phyloP scores from a whole-genome alignment of 106 monocot species.

The Phalaenopsis equestris region DNA sequence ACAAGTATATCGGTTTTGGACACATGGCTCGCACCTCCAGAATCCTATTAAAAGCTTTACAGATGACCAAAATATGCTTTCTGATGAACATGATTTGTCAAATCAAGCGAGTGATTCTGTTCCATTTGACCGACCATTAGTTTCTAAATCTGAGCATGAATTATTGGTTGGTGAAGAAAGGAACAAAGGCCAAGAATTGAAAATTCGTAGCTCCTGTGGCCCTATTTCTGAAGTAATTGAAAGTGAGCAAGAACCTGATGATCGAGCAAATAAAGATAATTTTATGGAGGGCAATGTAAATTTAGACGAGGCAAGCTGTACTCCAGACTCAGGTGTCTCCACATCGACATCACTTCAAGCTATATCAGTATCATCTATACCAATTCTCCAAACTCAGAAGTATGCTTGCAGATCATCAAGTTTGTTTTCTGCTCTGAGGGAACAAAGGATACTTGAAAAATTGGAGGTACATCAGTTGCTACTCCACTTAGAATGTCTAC shows the following conservation, averaged over 20 bases:
- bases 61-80: slow-evolving; percentile 19
- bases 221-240: background rate
- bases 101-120: slow-evolving; percentile 10
- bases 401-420: slow-evolving; percentile 19
- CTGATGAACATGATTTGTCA: background rate
- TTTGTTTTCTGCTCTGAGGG: slow-evolving; percentile 23
- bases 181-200: slow-evolving; percentile 1
- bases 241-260: background rate
- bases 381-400: slow-evolving; percentile 15
- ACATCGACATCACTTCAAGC: background rate
- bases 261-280: background rate
- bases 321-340: background rate
- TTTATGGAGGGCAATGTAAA: slow-evolving; percentile 8
- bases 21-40: slow-evolving; percentile 25
- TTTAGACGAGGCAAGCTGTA: background rate
- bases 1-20: slow-evolving; percentile 56
- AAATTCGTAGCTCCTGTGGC: slow-evolving; percentile 3
- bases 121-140: slow-evolving; percentile 4
- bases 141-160: background rate
- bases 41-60: slow-evolving; percentile 11
- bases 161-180: slow-evolving; percentile 1
- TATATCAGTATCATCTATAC: slow-evolving; percentile 11
- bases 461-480: slow-evolving; percentile 31
- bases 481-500: background rate
- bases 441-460: slow-evolving; percentile 49